Evolutionary conservation across 768 basidiomycete species (phyloP).

Genomic region (Tulasnella sp.): DNA sequence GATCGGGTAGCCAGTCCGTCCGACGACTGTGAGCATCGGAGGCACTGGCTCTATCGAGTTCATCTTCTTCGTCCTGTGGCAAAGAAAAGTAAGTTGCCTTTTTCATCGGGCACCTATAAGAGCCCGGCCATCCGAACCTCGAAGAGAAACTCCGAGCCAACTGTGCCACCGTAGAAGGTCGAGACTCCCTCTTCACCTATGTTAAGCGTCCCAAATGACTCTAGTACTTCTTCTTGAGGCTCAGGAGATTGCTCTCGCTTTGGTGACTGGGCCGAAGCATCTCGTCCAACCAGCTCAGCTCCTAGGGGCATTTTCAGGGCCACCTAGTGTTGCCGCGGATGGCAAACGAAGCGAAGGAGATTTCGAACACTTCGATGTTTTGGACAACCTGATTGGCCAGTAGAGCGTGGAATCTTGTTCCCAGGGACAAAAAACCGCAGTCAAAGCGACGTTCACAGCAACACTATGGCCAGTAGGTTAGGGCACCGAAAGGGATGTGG

Average conservation of each 20-base stretch:
- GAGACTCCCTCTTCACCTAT: slow-evolving; percentile 22
- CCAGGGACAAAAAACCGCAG: no score
- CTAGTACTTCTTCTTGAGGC: slow-evolving; percentile 13
- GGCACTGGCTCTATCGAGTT: slow-evolving; percentile 13
- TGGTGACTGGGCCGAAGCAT: neutral
- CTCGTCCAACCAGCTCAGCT: slow-evolving; percentile 20
- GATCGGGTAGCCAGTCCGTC: slow-evolving; percentile 2
- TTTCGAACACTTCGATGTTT: no score
- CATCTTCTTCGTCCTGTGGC: slow-evolving; percentile 15
- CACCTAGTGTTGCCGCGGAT: no score
- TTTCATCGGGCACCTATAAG: neutral
- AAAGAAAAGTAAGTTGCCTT: neutral
- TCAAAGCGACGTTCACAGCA: no score
- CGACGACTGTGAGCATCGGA: neutral
- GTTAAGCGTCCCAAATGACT: slow-evolving; percentile 21
- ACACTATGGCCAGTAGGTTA: slow-evolving; percentile 20
- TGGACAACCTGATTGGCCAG: no score
- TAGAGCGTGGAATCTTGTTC: no score
- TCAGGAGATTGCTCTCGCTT: neutral
- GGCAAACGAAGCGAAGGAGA: no score
- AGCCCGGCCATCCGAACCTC: slow-evolving; percentile 14
- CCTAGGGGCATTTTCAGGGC: slow-evolving; percentile 23
- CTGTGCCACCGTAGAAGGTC: slow-evolving; percentile 20
- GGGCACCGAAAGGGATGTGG: slow-evolving; percentile 20
- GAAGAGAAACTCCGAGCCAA: slow-evolving; percentile 22